Evolutionary conservation across 1,284 basidiomycete genomes (phyloP).

Genomic region (Abortiporus biennis): DNA sequence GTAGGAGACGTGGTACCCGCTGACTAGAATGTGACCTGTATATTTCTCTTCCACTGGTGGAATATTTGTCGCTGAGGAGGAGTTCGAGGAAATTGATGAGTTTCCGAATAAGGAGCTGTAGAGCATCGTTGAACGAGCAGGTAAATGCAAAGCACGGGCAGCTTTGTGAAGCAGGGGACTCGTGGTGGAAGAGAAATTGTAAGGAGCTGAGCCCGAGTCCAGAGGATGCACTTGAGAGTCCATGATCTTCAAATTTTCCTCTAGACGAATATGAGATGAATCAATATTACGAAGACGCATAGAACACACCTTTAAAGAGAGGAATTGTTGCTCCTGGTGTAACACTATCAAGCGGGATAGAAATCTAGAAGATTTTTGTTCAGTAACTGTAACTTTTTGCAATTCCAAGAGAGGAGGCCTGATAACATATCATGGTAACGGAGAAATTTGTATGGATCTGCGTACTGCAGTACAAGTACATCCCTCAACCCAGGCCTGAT

Average conservation of each 20-base stretch:
- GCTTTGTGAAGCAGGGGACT: slow-evolving; percentile 62
- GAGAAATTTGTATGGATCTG: no score
- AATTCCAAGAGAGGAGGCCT: not conserved
- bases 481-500: no score
- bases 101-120: slow-evolving; percentile 50
- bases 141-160: slow-evolving; percentile 60
- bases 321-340: slow-evolving; percentile 61
- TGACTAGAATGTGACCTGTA: slow-evolving; percentile 69
- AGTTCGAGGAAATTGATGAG: slow-evolving; percentile 29
- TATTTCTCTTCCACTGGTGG: slow-evolving; percentile 54
- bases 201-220: slow-evolving; percentile 61
- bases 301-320: slow-evolving; percentile 58
- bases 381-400: no score
- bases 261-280: slow-evolving; percentile 27
- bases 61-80: slow-evolving; percentile 15
- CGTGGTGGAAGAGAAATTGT: slow-evolving; percentile 61
- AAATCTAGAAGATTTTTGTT: slow-evolving; percentile 37
- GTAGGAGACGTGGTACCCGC: slow-evolving; percentile 69
- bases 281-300: slow-evolving; percentile 1
- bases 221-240: slow-evolving; percentile 69
- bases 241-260: slow-evolving; percentile 72
- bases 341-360: slow-evolving; percentile 57
- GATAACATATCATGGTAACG: no score
- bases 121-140: slow-evolving; percentile 49
- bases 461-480: no score